Percentiles rank a stretch among this genome's conserved stretches.
Evolutionary conservation across 495 filamentous ascomycete genomes (phyloP).

Genomic region (Clavariopsis aquatica): DNA sequence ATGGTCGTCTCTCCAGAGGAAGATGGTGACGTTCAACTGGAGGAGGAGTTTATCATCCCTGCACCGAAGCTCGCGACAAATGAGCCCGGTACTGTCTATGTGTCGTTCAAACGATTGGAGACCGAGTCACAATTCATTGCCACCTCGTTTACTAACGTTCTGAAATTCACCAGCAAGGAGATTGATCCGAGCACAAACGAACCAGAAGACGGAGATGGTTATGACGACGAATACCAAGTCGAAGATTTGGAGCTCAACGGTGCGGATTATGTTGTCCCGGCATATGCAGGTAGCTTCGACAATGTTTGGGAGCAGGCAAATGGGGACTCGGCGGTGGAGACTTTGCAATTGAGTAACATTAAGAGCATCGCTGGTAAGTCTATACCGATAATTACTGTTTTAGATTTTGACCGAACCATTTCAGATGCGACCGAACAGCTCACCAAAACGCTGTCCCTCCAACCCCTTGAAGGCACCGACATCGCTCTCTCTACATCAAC

Average conservation of each 20-base stretch:
- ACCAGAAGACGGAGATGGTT: conserved; percentile 82
- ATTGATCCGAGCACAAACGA: conserved; percentile 94
- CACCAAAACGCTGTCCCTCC: conserved; percentile 79
- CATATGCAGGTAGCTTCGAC: conserved; percentile 91
- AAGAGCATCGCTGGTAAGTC: conserved; percentile 90
- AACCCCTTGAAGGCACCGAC: conserved; percentile 91
- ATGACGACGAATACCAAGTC: conserved; percentile 97
- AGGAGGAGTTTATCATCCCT: conserved; percentile 93
- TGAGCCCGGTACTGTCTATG: conserved; percentile 89
- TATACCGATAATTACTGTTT: too few species aligned
- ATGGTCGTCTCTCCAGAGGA: conserved; percentile 83
- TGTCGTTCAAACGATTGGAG: conserved; percentile 81
- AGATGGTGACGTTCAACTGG: conserved; percentile 61
- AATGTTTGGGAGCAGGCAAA: conserved; percentile 96
- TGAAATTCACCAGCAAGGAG: conserved; percentile 97
- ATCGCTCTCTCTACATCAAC: conserved; percentile 83
- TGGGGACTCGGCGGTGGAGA: conserved; percentile 88
- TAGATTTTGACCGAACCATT: too few species aligned
- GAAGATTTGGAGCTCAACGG: conserved; percentile 89
- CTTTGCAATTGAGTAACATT: conserved; percentile 80
- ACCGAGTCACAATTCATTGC: conserved; percentile 71
- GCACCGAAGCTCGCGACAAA: conserved; percentile 76
- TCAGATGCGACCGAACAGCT: conserved; percentile 93
- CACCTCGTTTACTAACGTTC: conserved; percentile 81
- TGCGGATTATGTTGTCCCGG: conserved; percentile 89